Evolutionary conservation across 345 rosid species (phyloP).

Genomic region (Gossypium sturtianum): DNA sequence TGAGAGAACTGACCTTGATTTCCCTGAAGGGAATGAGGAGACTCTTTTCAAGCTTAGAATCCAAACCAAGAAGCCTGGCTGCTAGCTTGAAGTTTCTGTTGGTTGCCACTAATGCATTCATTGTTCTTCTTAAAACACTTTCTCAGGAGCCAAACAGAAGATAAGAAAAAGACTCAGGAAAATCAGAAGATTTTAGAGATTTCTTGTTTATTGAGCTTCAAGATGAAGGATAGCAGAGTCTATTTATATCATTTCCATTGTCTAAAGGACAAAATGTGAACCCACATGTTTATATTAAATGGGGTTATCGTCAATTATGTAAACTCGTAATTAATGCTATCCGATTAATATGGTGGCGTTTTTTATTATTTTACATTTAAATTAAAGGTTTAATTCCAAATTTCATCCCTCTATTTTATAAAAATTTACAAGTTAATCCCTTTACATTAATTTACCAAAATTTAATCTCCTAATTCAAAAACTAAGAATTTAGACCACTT

Average conservation of each 20-base stretch:
- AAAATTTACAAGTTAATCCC: no score
- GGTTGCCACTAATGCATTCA: constrained; percentile 97
- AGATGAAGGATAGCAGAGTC: constrained; percentile 8
- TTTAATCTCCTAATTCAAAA: no score
- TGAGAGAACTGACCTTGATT: constrained; percentile 53
- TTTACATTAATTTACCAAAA: no score
- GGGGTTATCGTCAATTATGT: background rate
- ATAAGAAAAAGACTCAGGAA: background rate
- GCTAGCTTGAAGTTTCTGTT: constrained; percentile 94
- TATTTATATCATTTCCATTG: constrained; percentile 11
- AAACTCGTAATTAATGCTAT: background rate
- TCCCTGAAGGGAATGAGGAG: constrained; percentile 95
- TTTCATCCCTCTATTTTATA: no score
- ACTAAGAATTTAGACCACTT: no score
- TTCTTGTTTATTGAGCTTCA: background rate
- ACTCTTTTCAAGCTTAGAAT: constrained; percentile 94
- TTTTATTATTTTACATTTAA: background rate
- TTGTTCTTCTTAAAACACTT: constrained; percentile 26
- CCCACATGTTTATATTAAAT: background rate
- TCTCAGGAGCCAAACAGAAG: constrained; percentile 1
- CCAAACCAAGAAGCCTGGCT: constrained; percentile 81
- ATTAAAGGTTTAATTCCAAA: no score
- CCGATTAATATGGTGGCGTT: no score
- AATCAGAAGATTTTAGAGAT: background rate
- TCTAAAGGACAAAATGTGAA: background rate